phyloP scores from a whole-genome alignment of 495 filamentous ascomycete species.

The Glarea lozoyensis region DNA sequence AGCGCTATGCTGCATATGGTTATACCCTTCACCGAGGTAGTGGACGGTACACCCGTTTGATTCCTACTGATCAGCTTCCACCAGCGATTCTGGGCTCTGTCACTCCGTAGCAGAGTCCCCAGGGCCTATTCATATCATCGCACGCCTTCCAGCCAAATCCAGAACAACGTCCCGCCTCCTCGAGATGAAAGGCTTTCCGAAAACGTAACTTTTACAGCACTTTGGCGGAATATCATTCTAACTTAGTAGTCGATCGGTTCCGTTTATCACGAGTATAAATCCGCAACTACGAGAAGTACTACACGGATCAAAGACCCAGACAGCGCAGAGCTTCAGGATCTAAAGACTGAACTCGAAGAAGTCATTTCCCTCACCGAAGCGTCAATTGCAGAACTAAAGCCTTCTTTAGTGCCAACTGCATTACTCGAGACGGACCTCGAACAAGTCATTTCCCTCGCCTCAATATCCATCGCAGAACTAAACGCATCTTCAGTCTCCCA shows the following conservation, averaged over 20 bases:
- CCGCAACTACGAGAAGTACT: no score
- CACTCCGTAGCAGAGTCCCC: slow-evolving; percentile 18
- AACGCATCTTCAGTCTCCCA: no score
- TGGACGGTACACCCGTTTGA: slow-evolving; percentile 49
- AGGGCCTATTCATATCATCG: slow-evolving; percentile 32
- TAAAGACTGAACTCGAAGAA: slow-evolving; percentile 77
- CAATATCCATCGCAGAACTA: no score
- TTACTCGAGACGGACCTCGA: slow-evolving; percentile 30
- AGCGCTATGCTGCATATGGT: slow-evolving; percentile 7
- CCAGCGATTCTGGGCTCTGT: slow-evolving; percentile 25
- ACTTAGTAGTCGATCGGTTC: no score
- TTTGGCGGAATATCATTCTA: no score
- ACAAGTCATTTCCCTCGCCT: no score
- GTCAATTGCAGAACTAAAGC: slow-evolving; percentile 71
- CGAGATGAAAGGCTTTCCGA: no score
- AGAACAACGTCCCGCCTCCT: background rate
- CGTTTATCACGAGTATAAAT: no score
- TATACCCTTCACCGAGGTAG: slow-evolving; percentile 35
- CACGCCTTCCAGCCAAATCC: background rate
- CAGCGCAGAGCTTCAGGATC: slow-evolving; percentile 68
- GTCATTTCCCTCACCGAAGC: slow-evolving; percentile 71
- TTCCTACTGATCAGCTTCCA: slow-evolving; percentile 54
- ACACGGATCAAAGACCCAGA: no score
- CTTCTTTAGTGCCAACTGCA: slow-evolving; percentile 33
- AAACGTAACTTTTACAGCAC: no score